Conservation (phyloP, 225 moss, liverwort and hornwort genomes). For the Straminergon stramineum region DNA sequence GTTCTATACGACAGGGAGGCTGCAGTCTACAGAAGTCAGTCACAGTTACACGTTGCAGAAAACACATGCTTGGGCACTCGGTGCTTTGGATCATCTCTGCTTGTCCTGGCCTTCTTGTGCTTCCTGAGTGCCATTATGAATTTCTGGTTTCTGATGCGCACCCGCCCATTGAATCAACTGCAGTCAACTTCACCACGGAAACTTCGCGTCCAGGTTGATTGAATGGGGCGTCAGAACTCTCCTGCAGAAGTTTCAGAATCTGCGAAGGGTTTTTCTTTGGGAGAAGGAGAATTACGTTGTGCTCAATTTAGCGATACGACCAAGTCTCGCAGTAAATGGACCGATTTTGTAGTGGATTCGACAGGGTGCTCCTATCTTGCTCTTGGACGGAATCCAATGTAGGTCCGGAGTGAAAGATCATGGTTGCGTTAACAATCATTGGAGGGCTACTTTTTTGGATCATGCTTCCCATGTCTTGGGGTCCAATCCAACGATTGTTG, state of each 20-base stretch:
- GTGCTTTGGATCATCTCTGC: conserved; percentile 34
- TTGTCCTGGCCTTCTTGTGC: conserved; percentile 25
- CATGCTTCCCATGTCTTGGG: not conserved
- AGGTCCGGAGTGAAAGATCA: not conserved
- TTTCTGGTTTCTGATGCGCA: conserved; percentile 39
- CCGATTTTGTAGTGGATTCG: not conserved
- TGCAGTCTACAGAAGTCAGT: conserved; percentile 10
- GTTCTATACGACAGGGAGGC: conserved; percentile 33
- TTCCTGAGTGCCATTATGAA: conserved; percentile 14
- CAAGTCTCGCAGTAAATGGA: not conserved
- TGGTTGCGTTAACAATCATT: not conserved
- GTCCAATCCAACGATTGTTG: not conserved
- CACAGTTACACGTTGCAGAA: conserved; percentile 3
- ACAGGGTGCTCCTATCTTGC: not conserved
- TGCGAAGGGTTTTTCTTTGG: not conserved
- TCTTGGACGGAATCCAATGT: not conserved
- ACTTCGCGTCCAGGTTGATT: conserved; percentile 7
- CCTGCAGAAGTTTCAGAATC: not conserved
- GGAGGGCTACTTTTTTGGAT: not conserved
- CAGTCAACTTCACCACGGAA: not conserved
- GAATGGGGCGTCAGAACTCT: not conserved
- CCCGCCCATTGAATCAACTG: not conserved
- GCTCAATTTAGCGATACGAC: not conserved
- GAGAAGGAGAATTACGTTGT: not conserved
- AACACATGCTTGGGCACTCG: conserved; percentile 33